Base-by-base conservation (phyloP, 441 rosid genomes). In the Adansonia rubrostipa region DNA sequence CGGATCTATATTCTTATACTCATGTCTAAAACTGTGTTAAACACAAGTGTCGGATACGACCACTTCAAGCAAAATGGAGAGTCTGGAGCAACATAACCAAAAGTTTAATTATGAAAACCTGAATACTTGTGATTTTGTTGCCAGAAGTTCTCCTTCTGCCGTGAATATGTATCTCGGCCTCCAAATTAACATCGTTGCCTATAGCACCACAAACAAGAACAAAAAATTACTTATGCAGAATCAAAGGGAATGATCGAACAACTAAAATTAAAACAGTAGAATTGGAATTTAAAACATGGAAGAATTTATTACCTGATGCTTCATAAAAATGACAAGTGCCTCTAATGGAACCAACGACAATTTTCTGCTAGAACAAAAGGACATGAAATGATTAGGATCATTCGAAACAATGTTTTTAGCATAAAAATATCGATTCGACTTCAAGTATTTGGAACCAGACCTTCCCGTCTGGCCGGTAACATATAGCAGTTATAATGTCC, bases 251-350 rank as follows among this genome's bases (percentile, higher is more conserved):
- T 6, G 33, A 22, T 15, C n/a, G 15, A 51, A 28, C 60, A 24
- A 70, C 20, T 51, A 24, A 14, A 63, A 58, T 9, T 17, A 6
- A 40, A 74, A 77, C 7, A 15, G 48, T 33, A 14, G 47, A 33
- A 28, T 33, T 14, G 8, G 24, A 74, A 60, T 24, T 61, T 20
- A 0, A 3, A 70, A 65, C 7, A 2, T 9, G 61, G 44, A 71
- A 63, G 58, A 45, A 51, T 36, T 3, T 17, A 40, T 19, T 85
- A 86, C 95, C 94, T 81, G 92, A 85, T 78, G 76, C 73, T 54
- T 86, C 80, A 78, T 88, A 96, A 83, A 92, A 89, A 66, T 89
- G 88, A 85, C 97, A 93, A 44, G 82, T 81, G 73, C 98, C 97
- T 0, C 86, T 79, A 51, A 89, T 83, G 56, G 93, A 84, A 66